Evolutionary conservation across 345 rosid species (phyloP).

Genomic region (Citrus australasica): DNA sequence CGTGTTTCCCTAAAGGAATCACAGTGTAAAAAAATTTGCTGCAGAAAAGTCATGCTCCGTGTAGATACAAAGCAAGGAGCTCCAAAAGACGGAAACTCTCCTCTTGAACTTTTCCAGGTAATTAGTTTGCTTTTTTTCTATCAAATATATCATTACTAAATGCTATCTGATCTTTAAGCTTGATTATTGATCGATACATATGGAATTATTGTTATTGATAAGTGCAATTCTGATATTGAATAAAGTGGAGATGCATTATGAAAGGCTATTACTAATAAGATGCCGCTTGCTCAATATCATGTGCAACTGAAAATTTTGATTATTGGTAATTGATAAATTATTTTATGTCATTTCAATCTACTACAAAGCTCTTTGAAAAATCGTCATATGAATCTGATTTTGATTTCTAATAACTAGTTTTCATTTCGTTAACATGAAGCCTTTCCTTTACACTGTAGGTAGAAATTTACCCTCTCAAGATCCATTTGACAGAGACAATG

Average conservation of each 20-base stretch:
- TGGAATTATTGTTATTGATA: background rate
- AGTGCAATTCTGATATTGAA: background rate
- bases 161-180: background rate
- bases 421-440: conserved; percentile 4
- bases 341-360: background rate
- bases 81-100: conserved; percentile 85
- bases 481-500: conserved; percentile 97
- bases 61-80: conserved; percentile 96
- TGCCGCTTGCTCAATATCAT: background rate
- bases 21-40: conserved; percentile 15
- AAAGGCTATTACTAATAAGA: background rate
- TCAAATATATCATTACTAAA: background rate
- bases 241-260: background rate
- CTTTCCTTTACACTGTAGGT: conserved; percentile 48
- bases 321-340: background rate
- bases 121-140: conserved; percentile 1
- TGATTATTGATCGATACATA: background rate
- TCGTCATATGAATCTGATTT: background rate
- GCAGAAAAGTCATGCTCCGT: conserved; percentile 86
- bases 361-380: background rate
- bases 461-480: conserved; percentile 92
- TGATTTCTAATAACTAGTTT: background rate
- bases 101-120: conserved; percentile 92
- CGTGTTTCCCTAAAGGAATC: background rate
- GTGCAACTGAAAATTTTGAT: background rate